A percentile compares a stretch with the other conserved stretches of the same genome.
phyloP scores from a whole-genome alignment of 176 grass and related monocot species.

The Luzula sylvatica region DNA sequence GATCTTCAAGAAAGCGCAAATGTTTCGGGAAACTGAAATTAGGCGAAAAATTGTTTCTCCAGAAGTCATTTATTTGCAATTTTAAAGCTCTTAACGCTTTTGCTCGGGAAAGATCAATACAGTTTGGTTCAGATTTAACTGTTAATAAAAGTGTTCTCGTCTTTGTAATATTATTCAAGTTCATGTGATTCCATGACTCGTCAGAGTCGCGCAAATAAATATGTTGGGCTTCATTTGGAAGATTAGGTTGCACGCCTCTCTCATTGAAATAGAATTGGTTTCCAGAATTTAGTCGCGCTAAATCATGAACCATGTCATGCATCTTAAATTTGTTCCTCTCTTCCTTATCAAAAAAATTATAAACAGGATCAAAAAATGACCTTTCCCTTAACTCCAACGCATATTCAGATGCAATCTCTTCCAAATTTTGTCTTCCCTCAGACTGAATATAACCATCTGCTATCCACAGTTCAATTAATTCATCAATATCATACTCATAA shows the following conservation, averaged over 20 bases:
- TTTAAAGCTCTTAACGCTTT: background rate
- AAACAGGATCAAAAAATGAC: conserved; percentile 17
- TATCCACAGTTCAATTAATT: conserved; percentile 13
- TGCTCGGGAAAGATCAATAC: background rate
- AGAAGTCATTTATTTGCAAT: background rate
- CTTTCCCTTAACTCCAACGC: conserved; percentile 2
- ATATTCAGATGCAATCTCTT: conserved; percentile 9
- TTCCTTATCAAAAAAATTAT: too few species aligned
- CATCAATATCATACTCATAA: background rate
- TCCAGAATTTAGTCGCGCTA: conserved; percentile 4
- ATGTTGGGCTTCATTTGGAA: conserved; percentile 4
- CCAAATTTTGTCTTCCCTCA: conserved; percentile 2
- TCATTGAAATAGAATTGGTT: conserved; percentile 4
- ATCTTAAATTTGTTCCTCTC: conserved; percentile 4
- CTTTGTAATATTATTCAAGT: background rate
- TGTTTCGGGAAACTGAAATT: background rate
- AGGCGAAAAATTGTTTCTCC: background rate
- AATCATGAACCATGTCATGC: conserved; percentile 19
- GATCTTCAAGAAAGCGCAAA: conserved; percentile 17
- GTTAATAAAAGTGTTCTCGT: conserved; percentile 4
- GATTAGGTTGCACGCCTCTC: background rate
- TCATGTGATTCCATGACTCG: background rate
- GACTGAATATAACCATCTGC: conserved; percentile 11
- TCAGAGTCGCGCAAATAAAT: background rate
- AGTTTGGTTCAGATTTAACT: background rate